These are phyloP conservation scores for Cutaneotrichosporon dermatis DNA, from an alignment of 1,284 basidiomycete species.

Conservation along the genomic window DNA sequence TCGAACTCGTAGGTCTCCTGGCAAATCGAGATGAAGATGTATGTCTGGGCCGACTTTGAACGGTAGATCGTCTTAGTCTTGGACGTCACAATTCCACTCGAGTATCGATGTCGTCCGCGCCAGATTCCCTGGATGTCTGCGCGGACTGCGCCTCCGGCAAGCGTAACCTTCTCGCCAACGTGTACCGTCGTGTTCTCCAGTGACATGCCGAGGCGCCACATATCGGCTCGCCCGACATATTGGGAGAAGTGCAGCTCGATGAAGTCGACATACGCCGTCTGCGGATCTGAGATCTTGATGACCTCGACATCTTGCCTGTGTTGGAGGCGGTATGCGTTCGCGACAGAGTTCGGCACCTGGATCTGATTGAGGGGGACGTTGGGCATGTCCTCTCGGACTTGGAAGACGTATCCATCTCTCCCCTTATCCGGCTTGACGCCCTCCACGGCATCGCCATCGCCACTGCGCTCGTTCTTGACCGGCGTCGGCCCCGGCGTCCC, in stretches of 20 bases:
- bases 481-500: neutral
- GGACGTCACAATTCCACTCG: conserved; percentile 74
- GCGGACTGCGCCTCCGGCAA: conserved; percentile 60
- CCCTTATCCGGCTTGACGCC: conserved; percentile 31
- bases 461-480: neutral
- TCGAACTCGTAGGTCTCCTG: conserved; percentile 96
- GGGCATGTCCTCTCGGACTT: conserved; percentile 35
- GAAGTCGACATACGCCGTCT: conserved; percentile 65
- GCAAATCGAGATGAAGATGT: conserved; percentile 89
- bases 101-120: conserved; percentile 52
- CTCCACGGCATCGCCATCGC: conserved; percentile 33
- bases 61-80: conserved; percentile 85
- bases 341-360: conserved; percentile 41
- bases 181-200: conserved; percentile 55
- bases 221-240: conserved; percentile 84
- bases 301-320: conserved; percentile 47
- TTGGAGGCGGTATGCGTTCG: conserved; percentile 44
- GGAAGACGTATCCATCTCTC: conserved; percentile 42
- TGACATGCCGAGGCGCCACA: conserved; percentile 78
- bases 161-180: conserved; percentile 58
- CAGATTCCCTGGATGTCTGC: conserved; percentile 74
- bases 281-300: conserved; percentile 48
- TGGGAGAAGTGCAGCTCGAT: conserved; percentile 88
- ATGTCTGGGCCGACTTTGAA: conserved; percentile 81
- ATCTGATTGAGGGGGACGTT: conserved; percentile 38